Conservation (phyloP, 169 alveolate genomes). For the Ichthyophthirius multifiliis region DNA sequence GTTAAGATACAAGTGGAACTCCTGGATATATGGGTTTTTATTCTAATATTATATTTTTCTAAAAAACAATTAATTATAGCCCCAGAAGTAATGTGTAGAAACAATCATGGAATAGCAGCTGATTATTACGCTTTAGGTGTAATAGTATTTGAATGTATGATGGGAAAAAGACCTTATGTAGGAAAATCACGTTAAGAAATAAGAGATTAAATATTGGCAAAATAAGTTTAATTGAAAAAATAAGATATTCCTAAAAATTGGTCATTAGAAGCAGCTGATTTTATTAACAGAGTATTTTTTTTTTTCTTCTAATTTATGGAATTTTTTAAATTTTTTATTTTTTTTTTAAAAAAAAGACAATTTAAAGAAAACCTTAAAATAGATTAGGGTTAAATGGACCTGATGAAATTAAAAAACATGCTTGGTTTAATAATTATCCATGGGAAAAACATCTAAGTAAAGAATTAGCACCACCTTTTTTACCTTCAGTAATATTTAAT, state of each 20-base stretch:
- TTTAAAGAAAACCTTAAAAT: constrained; percentile 69
- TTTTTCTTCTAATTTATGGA: neutral
- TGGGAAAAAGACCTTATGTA: constrained; percentile 63
- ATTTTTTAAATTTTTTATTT: neutral
- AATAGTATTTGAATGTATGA: constrained; percentile 74
- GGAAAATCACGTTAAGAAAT: constrained; percentile 73
- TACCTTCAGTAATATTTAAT: neutral
- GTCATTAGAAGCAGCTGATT: constrained; percentile 69
- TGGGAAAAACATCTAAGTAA: constrained; percentile 60
- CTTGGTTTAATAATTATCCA: constrained; percentile 69
- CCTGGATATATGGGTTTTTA: constrained; percentile 81
- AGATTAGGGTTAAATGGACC: constrained; percentile 81
- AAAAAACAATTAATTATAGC: constrained; percentile 37
- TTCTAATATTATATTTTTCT: constrained; percentile 34
- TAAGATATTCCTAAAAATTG: constrained; percentile 64
- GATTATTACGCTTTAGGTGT: constrained; percentile 84
- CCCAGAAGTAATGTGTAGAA: constrained; percentile 69
- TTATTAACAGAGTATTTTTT: constrained; percentile 45
- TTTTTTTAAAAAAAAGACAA: too few relatives aligned
- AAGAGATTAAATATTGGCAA: constrained; percentile 60
- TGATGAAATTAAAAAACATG: constrained; percentile 75
- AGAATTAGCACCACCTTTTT: constrained; percentile 61
- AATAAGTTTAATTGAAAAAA: constrained; percentile 52
- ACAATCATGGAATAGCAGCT: constrained; percentile 75
- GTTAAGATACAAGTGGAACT: constrained; percentile 76